These are phyloP conservation scores for Scytalidium lignicola DNA, from an alignment of 2,329 filamentous ascomycete genomes.

Conservation along the genomic window DNA sequence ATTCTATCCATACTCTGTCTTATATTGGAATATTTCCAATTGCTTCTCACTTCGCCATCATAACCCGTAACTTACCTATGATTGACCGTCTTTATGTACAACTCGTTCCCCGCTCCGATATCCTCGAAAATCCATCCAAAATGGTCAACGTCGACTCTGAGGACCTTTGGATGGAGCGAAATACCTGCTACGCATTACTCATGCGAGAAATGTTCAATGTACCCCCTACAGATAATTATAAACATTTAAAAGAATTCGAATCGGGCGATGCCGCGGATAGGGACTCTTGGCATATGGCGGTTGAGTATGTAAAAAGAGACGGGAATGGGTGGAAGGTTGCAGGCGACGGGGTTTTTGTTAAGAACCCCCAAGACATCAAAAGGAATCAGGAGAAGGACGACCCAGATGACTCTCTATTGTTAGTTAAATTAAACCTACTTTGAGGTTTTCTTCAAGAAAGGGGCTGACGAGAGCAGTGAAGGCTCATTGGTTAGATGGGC, in stretches of 20 bases:
- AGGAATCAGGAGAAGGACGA: conserved; percentile 8
- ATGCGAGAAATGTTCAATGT: conserved; percentile 24
- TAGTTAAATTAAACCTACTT: conserved; percentile 15
- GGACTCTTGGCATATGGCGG: conserved; percentile 42
- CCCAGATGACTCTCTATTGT: conserved; percentile 20
- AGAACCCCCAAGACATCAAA: conserved; percentile 9
- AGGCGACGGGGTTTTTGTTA: conserved; percentile 41
- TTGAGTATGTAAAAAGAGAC: conserved; percentile 33
- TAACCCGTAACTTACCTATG: conserved; percentile 42
- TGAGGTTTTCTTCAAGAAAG: background rate
- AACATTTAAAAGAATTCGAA: conserved; percentile 42
- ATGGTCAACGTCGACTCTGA: conserved; percentile 23
- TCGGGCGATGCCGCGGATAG: conserved; percentile 42
- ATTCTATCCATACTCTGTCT: conserved; percentile 42
- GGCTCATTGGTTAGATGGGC: conserved; percentile 20
- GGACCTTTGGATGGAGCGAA: conserved; percentile 26
- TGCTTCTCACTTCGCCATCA: conserved; percentile 50
- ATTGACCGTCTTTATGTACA: conserved; percentile 52
- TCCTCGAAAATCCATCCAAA: conserved; percentile 28
- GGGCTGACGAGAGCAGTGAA: conserved; percentile 14
- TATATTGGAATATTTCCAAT: conserved; percentile 67
- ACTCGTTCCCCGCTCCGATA: conserved; percentile 33
- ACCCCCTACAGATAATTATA: conserved; percentile 33
- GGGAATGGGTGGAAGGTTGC: conserved; percentile 38
- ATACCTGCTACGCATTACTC: conserved; percentile 23